These are phyloP conservation scores for Arthromyces matolae DNA, from an alignment of 768 basidiomycete genomes.

Conservation along the genomic window DNA sequence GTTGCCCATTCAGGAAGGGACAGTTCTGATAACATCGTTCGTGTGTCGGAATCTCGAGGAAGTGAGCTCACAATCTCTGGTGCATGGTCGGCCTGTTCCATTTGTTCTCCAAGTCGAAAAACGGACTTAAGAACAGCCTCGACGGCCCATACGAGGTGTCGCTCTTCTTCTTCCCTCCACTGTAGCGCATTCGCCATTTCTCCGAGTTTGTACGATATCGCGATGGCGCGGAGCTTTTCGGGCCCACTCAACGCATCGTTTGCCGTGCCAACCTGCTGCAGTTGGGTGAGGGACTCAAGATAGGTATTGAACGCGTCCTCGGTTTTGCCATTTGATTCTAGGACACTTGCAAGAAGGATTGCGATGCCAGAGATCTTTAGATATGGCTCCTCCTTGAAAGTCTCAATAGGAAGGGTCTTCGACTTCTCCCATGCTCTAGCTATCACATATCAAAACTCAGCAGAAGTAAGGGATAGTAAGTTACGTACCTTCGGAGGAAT, in stretches of 20 bases:
- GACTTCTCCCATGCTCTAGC: conserved; percentile 56
- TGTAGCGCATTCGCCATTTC: conserved; percentile 35
- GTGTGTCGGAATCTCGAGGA: conserved; percentile 16
- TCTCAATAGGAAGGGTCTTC: conserved; percentile 36
- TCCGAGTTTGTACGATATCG: conserved; percentile 41
- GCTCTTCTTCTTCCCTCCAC: conserved; percentile 38
- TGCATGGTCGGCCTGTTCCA: neutral
- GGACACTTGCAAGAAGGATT: conserved; percentile 53
- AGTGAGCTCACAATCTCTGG: conserved; percentile 2
- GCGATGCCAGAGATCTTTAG: conserved; percentile 70
- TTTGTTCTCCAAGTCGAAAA: conserved; percentile 19
- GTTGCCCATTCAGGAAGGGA: conserved; percentile 59
- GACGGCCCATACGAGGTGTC: conserved; percentile 39
- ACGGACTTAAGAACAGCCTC: conserved; percentile 39
- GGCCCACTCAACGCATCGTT: conserved; percentile 20
- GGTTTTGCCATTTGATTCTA: conserved; percentile 38
- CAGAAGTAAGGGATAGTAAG: neutral
- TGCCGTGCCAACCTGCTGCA: conserved; percentile 26
- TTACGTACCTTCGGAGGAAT: conserved; percentile 50
- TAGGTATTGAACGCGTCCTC: conserved; percentile 38
- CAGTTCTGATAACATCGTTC: conserved; percentile 45
- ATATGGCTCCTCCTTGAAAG: conserved; percentile 44
- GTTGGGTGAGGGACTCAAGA: conserved; percentile 28
- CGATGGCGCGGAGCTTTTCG: conserved; percentile 34
- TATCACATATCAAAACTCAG: conserved; percentile 15